Evolutionary conservation across 176 grass and related monocot species (phyloP), one percentile per base, ranked within the genome.

Genomic region (Musa acuminata): DNA sequence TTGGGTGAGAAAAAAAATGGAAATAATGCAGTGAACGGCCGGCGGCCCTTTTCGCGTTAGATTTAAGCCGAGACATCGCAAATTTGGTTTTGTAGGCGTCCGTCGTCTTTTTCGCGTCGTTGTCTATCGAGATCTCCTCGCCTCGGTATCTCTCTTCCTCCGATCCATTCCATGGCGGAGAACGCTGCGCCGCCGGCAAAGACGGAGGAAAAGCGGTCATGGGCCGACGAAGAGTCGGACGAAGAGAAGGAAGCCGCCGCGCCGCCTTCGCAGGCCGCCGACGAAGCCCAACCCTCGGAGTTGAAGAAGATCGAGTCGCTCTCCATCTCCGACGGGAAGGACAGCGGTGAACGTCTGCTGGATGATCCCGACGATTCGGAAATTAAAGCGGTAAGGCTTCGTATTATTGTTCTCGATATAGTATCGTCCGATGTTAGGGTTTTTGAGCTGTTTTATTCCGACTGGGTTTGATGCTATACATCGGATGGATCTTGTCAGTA

Each of bases 301-400:
- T 64, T 92, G 64, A 89, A 90, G 72, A 80, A 91, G 85, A 88
- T 97, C n/a, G 84, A 94, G 71, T 73, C 82, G 65, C 77, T 98
- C 69, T 84, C 84, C 49, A 84, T 98, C 53, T 49, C 90, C 22
- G 82, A 76, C 1, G 76, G 81, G 49, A 84, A 91, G 8, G 89
- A 85, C 8, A 50, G 55, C 6, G 72, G 14, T 2, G 49, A 58
- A 22, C 74, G 81, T 7, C 86, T 85, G 35, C 87, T 96, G 52
- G 77, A 93, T 3, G 94, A 98, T 14, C 89, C 90, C 16, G 85
- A 98, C 51, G 90, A 98, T n/a, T 69, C 87, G n/a, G 86, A 93
- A 63, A 98, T 98, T 79, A 80, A 89, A 71, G 84, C 90, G 50
- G 94, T 98, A 98, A 60, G 78, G 43, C 0, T 49, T 51, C 13